Conservation (phyloP, 2,329 filamentous ascomycete genomes). For the Septoria petroselini region DNA sequence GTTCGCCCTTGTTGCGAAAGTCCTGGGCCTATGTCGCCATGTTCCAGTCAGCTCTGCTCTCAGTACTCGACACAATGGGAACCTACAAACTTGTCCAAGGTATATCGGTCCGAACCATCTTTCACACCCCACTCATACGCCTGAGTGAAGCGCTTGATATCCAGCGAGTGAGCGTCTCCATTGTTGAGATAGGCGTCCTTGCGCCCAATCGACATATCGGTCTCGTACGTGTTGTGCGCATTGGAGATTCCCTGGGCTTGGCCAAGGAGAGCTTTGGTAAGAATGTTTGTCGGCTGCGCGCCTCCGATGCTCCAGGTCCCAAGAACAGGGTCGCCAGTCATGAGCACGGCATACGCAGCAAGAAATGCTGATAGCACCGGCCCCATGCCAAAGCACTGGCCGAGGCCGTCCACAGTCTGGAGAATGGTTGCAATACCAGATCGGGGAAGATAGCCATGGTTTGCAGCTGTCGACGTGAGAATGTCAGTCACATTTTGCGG, state of each 20-base stretch:
- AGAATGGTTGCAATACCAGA: conserved; percentile 16
- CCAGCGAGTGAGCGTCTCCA: conserved; percentile 24
- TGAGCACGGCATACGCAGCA: conserved; percentile 32
- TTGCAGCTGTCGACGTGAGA: conserved; percentile 24
- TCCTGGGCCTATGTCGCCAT: conserved; percentile 5
- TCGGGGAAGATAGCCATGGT: conserved; percentile 27
- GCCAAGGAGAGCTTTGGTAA: conserved; percentile 17
- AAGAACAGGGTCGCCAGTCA: conserved; percentile 16
- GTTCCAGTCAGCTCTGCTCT: not conserved
- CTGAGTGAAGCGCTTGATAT: conserved; percentile 19
- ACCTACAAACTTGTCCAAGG: conserved; percentile 24
- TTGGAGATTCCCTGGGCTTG: conserved; percentile 26
- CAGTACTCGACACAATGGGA: too few species aligned
- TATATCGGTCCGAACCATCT: conserved; percentile 17
- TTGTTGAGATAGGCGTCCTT: conserved; percentile 32
- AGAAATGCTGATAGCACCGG: conserved; percentile 28
- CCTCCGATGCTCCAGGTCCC: conserved; percentile 34
- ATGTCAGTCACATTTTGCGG: too few species aligned
- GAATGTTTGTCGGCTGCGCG: conserved; percentile 13
- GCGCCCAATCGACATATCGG: conserved; percentile 34
- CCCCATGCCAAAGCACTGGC: conserved; percentile 13
- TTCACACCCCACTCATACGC: conserved; percentile 18
- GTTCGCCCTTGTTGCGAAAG: conserved; percentile 18
- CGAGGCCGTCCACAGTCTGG: conserved; percentile 17
- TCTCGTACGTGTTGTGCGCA: conserved; percentile 39